These are phyloP conservation scores for Panaeolus cyanescens DNA, from an alignment of 768 basidiomycete genomes.

Conservation along the genomic window DNA sequence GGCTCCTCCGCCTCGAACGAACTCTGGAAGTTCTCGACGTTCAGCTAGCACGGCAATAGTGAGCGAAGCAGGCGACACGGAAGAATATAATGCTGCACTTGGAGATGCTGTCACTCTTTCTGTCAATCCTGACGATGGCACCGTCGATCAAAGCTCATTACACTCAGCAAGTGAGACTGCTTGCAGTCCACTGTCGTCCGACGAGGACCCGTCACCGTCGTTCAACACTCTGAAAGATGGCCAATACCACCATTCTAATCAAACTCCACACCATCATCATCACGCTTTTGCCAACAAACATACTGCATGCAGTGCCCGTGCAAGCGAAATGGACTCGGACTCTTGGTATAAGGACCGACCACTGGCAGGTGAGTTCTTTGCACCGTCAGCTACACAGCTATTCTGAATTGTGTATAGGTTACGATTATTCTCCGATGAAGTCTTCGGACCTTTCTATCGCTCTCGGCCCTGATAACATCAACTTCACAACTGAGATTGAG, in stretches of 20 bases:
- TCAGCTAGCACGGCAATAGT: background rate
- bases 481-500: constrained; percentile 29
- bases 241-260: background rate
- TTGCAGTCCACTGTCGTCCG: background rate
- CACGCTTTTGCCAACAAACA: too few relatives aligned
- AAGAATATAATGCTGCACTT: background rate
- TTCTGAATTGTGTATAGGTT: background rate
- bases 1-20: background rate
- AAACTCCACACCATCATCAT: background rate
- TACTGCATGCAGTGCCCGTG: too few relatives aligned
- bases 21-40: background rate
- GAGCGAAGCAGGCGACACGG: background rate
- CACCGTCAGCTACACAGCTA: background rate
- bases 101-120: background rate
- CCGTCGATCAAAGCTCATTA: background rate
- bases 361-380: background rate
- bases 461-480: constrained; percentile 28
- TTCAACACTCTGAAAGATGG: background rate
- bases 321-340: too few relatives aligned
- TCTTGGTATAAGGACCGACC: too few relatives aligned
- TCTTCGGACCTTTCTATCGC: constrained; percentile 17
- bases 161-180: background rate
- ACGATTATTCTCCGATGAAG: background rate
- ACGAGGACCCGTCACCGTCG: background rate
- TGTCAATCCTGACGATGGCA: background rate